Percentiles rank a stretch among this genome's conserved stretches.
Evolutionary conservation across 805 yeast species (phyloP).

Genomic region (Kluyveromyces wickerhamii): DNA sequence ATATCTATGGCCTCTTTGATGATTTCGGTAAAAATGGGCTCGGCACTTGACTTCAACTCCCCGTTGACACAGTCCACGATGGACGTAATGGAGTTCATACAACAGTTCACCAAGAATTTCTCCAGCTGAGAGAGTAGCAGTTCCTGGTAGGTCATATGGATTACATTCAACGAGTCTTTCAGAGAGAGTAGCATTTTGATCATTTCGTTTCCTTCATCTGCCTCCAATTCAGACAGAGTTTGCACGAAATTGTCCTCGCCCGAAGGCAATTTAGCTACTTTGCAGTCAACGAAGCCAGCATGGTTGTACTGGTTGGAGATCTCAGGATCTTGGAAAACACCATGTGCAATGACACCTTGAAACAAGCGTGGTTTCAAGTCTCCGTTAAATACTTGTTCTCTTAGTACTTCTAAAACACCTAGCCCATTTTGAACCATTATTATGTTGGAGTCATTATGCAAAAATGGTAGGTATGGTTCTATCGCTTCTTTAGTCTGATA

Average conservation of each 20-base stretch:
- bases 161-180: slow-evolving; percentile 20
- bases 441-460: slow-evolving; percentile 49
- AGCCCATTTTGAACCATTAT: slow-evolving; percentile 83
- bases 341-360: slow-evolving; percentile 80
- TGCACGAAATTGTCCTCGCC: slow-evolving; percentile 19
- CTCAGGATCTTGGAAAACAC: slow-evolving; percentile 47
- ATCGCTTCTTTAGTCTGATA: slow-evolving; percentile 64
- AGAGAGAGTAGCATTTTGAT: slow-evolving; percentile 23
- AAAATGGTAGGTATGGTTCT: slow-evolving; percentile 40
- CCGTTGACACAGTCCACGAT: slow-evolving; percentile 73
- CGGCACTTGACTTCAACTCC: slow-evolving; percentile 49
- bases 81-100: slow-evolving; percentile 80
- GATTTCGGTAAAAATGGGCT: slow-evolving; percentile 27
- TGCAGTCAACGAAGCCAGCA: slow-evolving; percentile 64
- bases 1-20: slow-evolving; percentile 30
- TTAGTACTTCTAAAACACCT: slow-evolving; percentile 62
- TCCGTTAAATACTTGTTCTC: slow-evolving; percentile 47
- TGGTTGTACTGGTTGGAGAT: slow-evolving; percentile 37
- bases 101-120: slow-evolving; percentile 72
- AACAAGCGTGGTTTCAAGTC: slow-evolving; percentile 48
- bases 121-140: slow-evolving; percentile 56
- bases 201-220: slow-evolving; percentile 15
- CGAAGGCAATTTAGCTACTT: slow-evolving; percentile 50
- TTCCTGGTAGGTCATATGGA: slow-evolving; percentile 36
- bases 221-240: slow-evolving; percentile 8